Percentiles rank a stretch among this genome's conserved stretches.
Evolutionary conservation across 1,284 basidiomycete species (phyloP).

Genomic region (Malassezia sp.): DNA sequence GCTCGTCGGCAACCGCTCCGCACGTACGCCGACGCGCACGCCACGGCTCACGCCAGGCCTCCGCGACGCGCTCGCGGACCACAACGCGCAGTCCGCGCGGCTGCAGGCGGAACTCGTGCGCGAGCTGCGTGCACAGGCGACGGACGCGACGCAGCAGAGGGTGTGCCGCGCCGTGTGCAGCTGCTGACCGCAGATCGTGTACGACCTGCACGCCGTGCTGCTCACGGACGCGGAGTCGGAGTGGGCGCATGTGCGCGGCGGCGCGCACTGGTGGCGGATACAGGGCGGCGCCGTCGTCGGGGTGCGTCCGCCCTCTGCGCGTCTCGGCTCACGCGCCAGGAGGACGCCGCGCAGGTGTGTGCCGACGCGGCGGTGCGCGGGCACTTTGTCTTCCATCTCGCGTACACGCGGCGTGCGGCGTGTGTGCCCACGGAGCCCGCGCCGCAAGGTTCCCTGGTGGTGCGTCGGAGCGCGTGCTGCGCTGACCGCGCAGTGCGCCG

Average conservation of each 20-base stretch:
- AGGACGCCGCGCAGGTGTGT: no score
- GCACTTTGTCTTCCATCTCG: slow-evolving; percentile 3
- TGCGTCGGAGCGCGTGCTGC: no score
- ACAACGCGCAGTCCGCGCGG: no score
- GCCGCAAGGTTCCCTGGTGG: no score
- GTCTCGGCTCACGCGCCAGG: no score
- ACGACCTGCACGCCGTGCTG: slow-evolving; percentile 5
- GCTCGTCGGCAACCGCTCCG: background rate
- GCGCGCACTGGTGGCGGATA: slow-evolving; percentile 5
- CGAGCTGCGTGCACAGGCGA: background rate
- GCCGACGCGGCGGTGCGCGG: no score
- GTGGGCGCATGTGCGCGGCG: slow-evolving; percentile 5
- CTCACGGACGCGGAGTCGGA: background rate
- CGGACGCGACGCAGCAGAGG: background rate
- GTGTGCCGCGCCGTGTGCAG: no score
- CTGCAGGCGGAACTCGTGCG: background rate
- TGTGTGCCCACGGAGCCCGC: background rate
- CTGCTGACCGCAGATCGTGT: background rate
- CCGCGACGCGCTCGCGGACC: background rate
- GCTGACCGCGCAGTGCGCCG: background rate
- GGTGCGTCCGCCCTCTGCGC: no score
- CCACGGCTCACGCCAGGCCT: background rate
- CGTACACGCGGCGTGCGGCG: slow-evolving; percentile 2
- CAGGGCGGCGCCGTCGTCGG: background rate
- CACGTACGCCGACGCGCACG: background rate